Percentiles rank a stretch among this genome's conserved stretches.
Evolutionary conservation across 2,329 filamentous ascomycete genomes (phyloP).

Genomic region (Diaporthe batatas): DNA sequence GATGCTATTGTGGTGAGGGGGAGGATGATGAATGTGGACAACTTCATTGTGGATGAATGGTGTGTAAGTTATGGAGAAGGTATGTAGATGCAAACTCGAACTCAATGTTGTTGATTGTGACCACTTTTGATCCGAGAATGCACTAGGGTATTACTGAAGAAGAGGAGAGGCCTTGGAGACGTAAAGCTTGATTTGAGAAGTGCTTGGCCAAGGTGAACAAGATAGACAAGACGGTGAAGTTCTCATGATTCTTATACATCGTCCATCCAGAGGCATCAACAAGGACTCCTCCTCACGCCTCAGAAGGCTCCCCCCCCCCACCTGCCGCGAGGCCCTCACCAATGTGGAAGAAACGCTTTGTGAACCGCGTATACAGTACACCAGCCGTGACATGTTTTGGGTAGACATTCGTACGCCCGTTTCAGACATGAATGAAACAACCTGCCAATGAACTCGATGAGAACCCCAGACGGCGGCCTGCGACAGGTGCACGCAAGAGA

Average conservation of each 20-base stretch:
- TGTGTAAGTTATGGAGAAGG: not conserved
- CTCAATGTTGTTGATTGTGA: not conserved
- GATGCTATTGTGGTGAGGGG: constrained; percentile 11
- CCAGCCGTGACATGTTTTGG: not conserved
- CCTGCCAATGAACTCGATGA: constrained; percentile 9
- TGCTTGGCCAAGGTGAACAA: not conserved
- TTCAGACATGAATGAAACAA: constrained; percentile 13
- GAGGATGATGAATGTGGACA: constrained; percentile 17
- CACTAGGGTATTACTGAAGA: constrained; percentile 13
- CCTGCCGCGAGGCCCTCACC: constrained; percentile 14
- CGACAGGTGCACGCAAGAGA: constrained; percentile 14
- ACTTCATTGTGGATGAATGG: constrained; percentile 15
- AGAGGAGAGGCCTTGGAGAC: not conserved
- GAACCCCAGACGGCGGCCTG: not conserved
- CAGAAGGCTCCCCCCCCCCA: not conserved
- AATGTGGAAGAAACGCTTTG: constrained; percentile 16
- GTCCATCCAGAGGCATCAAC: not conserved
- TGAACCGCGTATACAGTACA: not conserved
- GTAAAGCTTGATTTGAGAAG: not conserved
- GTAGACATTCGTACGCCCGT: constrained; percentile 4
- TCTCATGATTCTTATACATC: constrained; percentile 26
- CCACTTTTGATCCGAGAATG: not conserved
- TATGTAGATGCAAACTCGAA: not conserved
- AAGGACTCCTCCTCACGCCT: not conserved
- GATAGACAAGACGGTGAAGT: not conserved